phyloP scores from a whole-genome alignment of 345 rosid genomes.

The Cardamine resedifolia region DNA sequence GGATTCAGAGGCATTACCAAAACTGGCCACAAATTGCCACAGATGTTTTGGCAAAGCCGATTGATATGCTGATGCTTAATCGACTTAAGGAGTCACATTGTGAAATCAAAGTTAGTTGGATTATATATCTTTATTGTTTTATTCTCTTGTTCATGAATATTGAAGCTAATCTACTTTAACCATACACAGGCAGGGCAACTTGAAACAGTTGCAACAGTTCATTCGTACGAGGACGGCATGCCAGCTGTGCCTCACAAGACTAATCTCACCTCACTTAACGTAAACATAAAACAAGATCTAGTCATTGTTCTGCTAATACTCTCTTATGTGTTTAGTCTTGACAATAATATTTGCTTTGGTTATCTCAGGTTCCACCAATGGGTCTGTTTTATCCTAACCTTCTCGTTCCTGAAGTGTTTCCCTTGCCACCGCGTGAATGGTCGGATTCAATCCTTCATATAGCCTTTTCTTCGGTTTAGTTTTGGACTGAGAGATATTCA shows the following conservation, averaged over 20 bases:
- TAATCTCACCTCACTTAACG: conserved; percentile 81
- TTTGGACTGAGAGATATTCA: conserved; percentile 2
- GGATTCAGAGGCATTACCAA: conserved; percentile 96
- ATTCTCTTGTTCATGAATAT: conserved; percentile 10
- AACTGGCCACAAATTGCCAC: conserved; percentile 87
- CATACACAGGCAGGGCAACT: conserved; percentile 67
- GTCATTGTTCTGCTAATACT: background rate
- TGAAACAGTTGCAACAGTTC: conserved; percentile 64
- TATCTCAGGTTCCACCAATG: conserved; percentile 84
- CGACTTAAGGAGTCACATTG: conserved; percentile 78
- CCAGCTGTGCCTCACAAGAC: conserved; percentile 79
- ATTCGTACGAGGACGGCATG: conserved; percentile 74
- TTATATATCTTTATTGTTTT: background rate
- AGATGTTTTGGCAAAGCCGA: conserved; percentile 73
- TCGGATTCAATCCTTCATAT: conserved; percentile 46
- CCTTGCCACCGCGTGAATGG: conserved; percentile 91
- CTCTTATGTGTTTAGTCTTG: background rate
- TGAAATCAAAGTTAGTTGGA: conserved; percentile 62
- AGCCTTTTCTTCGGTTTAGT: conserved; percentile 18
- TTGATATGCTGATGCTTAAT: conserved; percentile 83
- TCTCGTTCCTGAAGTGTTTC: conserved; percentile 79
- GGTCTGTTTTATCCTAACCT: conserved; percentile 90
- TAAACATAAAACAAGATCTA: conserved; percentile 27
- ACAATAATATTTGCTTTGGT: conserved; percentile 3
- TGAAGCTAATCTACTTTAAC: conserved; percentile 13